A percentile compares a stretch with the other conserved stretches of the same genome.
Conservation (phyloP, 192 early-diverging fungal genomes). For the Obelidium mucronatum region DNA sequence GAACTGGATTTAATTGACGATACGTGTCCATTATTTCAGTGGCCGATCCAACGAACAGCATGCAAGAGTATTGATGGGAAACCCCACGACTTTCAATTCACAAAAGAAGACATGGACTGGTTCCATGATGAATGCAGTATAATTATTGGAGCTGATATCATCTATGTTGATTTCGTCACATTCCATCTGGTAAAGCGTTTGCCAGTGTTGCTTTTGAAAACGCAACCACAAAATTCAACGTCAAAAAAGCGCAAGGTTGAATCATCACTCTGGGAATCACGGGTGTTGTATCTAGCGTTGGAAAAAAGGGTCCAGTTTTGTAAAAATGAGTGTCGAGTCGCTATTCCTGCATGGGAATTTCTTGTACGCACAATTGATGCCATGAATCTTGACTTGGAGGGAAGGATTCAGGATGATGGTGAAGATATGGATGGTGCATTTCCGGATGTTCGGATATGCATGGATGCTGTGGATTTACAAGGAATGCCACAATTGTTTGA, state of each 20-base stretch:
- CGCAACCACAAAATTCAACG: not conserved
- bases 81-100: constrained; percentile 1
- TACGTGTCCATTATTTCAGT: constrained; percentile 18
- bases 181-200: constrained; percentile 42
- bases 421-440: constrained; percentile 8
- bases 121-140: constrained; percentile 24
- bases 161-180: constrained; percentile 44
- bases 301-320: constrained; percentile 45
- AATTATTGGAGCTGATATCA: constrained; percentile 43
- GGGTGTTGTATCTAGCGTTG: constrained; percentile 37
- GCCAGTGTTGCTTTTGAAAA: constrained; percentile 22
- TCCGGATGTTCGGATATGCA: constrained; percentile 6
- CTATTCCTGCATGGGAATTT: constrained; percentile 45
- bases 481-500: constrained; percentile 34
- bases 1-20: constrained; percentile 37
- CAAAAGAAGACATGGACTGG: not conserved
- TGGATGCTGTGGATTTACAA: constrained; percentile 15
- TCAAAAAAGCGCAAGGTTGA: no score
- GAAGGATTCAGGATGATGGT: constrained; percentile 27
- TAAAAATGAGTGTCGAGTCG: constrained; percentile 20
- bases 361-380: constrained; percentile 43
- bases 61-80: not conserved
- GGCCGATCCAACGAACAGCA: not conserved
- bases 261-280: constrained; percentile 8
- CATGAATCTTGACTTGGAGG: constrained; percentile 27